These are phyloP conservation scores for Paracamarosporium sp. DNA, from an alignment of 2,329 filamentous ascomycete species.

Conservation along the genomic window DNA sequence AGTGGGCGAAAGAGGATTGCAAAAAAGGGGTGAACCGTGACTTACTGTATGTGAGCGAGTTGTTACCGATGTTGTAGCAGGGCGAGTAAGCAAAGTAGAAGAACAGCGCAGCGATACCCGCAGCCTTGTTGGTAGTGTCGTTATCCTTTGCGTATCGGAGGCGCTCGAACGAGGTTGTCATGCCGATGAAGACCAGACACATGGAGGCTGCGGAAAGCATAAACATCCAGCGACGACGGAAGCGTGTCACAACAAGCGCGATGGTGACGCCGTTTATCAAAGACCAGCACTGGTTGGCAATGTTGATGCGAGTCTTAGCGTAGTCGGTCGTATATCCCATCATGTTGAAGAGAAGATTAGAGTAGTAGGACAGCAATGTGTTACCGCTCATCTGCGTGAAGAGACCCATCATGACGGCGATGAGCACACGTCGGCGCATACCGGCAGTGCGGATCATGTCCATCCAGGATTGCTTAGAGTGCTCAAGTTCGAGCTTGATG, in stretches of 20 bases:
- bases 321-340: conserved; percentile 47
- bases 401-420: conserved; percentile 39
- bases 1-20: conserved; percentile 61
- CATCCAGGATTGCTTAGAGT: conserved; percentile 60
- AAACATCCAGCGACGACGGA: conserved; percentile 53
- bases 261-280: conserved; percentile 47
- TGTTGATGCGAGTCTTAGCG: conserved; percentile 52
- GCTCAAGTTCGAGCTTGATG: conserved; percentile 62
- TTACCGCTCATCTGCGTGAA: conserved; percentile 52
- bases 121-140: conserved; percentile 39
- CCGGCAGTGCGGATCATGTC: conserved; percentile 59
- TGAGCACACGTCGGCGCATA: conserved; percentile 45
- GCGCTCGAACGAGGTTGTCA: conserved; percentile 59
- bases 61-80: conserved; percentile 70
- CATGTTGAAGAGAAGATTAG: conserved; percentile 45
- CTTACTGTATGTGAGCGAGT: conserved; percentile 66
- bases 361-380: conserved; percentile 47
- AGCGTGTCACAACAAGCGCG: conserved; percentile 50
- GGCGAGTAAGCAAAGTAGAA: conserved; percentile 68
- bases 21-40: conserved; percentile 24
- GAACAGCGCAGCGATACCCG: conserved; percentile 56
- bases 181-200: conserved; percentile 61
- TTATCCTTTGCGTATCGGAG: conserved; percentile 26
- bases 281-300: conserved; percentile 50
- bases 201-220: conserved; percentile 59